phyloP scores from a whole-genome alignment of 371 early-diverging fungal genomes.

The Mucor saturninus region DNA sequence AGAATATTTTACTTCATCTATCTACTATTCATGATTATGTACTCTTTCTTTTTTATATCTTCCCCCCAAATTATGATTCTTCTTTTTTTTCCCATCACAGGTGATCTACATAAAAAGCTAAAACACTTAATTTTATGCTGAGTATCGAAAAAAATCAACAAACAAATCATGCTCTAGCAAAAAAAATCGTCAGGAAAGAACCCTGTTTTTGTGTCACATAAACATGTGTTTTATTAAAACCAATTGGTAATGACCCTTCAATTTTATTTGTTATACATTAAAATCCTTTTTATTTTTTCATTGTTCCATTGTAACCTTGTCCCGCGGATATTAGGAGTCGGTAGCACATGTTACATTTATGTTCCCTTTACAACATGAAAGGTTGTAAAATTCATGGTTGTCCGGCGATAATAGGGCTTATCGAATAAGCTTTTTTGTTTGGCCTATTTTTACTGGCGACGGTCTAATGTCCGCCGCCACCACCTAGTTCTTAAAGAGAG shows the following conservation, averaged over 20 bases:
- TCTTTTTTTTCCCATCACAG: background rate
- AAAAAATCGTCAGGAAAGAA: background rate
- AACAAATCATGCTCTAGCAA: background rate
- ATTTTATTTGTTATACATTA: constrained; percentile 3
- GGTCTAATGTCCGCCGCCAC: no score
- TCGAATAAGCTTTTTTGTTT: no score
- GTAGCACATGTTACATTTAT: background rate
- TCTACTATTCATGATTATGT: no score
- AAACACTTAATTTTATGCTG: background rate
- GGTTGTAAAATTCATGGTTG: no score
- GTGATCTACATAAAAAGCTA: background rate
- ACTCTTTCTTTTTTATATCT: background rate
- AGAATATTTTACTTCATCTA: no score
- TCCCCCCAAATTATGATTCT: background rate
- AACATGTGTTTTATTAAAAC: background rate
- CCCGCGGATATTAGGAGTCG: background rate
- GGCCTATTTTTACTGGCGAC: no score
- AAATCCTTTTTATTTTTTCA: background rate
- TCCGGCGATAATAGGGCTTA: no score
- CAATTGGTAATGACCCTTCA: background rate
- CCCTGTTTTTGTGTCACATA: background rate
- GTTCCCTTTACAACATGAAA: background rate
- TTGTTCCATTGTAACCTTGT: background rate
- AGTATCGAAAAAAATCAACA: background rate
- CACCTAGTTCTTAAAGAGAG: no score